Evolutionary conservation across 1,139 yeast genomes (phyloP).

Genomic region (Saccharomyces hybrid): DNA sequence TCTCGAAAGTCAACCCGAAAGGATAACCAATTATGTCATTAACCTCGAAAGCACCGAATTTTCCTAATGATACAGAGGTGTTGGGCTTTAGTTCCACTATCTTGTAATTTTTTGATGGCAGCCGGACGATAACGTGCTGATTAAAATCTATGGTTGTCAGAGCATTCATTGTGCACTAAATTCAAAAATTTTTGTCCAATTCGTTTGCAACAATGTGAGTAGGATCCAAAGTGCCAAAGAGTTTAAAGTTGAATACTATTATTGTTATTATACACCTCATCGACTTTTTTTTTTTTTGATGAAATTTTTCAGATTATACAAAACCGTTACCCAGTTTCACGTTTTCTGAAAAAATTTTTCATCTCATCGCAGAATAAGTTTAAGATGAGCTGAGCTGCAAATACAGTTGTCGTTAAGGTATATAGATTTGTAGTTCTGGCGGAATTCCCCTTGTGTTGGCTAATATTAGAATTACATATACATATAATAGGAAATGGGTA

Average conservation of each 20-base stretch:
- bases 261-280: neutral
- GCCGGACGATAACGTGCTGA: constrained; percentile 49
- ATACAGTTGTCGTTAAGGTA: neutral
- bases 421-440: neutral
- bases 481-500: constrained; percentile 50
- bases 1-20: constrained; percentile 86
- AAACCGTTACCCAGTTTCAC: neutral
- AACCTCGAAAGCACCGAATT: constrained; percentile 79
- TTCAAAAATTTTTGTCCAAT: neutral
- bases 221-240: neutral
- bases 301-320: neutral
- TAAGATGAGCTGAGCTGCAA: constrained; percentile 1
- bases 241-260: neutral
- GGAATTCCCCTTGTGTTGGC: neutral
- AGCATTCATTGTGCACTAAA: constrained; percentile 17
- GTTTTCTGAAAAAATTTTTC: constrained; percentile 11
- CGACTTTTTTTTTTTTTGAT: neutral
- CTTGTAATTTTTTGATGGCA: constrained; percentile 77
- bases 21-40: constrained; percentile 72
- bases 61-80: constrained; percentile 66
- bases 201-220: neutral
- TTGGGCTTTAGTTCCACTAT: constrained; percentile 56
- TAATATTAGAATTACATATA: neutral
- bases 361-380: constrained; percentile 15
- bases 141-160: constrained; percentile 30